Base-by-base conservation (phyloP, 768 basidiomycete genomes). In the Hericium erinaceus region DNA sequence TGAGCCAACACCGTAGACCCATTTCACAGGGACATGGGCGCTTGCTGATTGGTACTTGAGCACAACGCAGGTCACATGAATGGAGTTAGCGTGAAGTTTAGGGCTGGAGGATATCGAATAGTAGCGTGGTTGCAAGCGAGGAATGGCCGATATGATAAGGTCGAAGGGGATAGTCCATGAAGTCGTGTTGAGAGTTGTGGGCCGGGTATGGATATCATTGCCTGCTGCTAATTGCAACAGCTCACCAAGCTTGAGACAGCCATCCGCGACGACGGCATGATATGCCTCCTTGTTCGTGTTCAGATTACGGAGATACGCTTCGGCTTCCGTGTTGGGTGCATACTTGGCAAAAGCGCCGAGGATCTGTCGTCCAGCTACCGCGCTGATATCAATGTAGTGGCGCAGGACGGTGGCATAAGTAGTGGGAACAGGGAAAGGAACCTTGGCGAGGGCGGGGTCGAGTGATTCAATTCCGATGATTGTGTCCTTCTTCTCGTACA, bases 91-190 rank as follows among this genome's bases (percentile, higher is more conserved):
- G 70, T 92, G 69, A 10, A 98, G 75, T 70, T 98, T 98, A 46
- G 97, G 94, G 61, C 91, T 93, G 18, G 95, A 98, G 9, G 97
- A 98, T 70, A 99, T 98, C 38, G 97, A 99, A 73, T 95, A 99
- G 76, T 90, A 99, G 57, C 97, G 88, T 38, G 97, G 94, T 69
- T 98, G 95, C 18, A 99, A 81, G 62, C 97, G 92, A 40, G 92
- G 84, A 58, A 95, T 86, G 53, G 89, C 85, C 7, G 95, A 98
- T 55, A 99, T 85, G 63, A 99, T 86, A 69, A 95, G 88, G 69
- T 99, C 97, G 70, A 99, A 97, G 52, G 97, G 95, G 64, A 98
- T 95, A 10, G 78, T 64, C 97, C 95, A 98, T 20, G 79, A 66
- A 0, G 91, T 88, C 55, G 89, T 91, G 69, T 89, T 92, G 63